Evolutionary conservation across 2,329 filamentous ascomycete species (phyloP), one percentile per base, ranked within the genome.

Genomic region (Penicillium verrucosum): DNA sequence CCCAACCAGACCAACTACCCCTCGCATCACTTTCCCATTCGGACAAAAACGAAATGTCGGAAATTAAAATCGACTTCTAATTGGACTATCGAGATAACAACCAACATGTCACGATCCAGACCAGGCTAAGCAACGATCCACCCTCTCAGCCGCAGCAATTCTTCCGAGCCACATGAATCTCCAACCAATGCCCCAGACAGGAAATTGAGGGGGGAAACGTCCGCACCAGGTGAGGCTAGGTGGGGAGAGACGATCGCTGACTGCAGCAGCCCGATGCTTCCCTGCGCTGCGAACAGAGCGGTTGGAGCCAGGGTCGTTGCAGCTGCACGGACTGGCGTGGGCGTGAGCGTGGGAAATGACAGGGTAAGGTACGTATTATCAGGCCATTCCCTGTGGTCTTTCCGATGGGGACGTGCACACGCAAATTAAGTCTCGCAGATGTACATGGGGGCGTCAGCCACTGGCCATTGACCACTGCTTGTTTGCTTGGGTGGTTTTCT

Each of bases 11-110:
- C 54, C 32, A 45, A 37, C 34, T 60, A 54, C 47, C 51, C 47
- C 59, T 63, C 62, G 58, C 62, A 61, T 48, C 49, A 54, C 29
- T 38, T 58, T 59, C 52, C 32, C 38, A 58, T 56, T 60, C 49
- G 23, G 57, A 61, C 54, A 42, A 54, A 46, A 57, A 36, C 45
- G 40, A 58, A 52, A 46, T 9, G 32, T 34, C 56, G 56, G 61
- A 61, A 54, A 60, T 58, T 61, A 64, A 61, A 58, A 49, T 44
- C 25, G 30, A 10, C 45, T 16, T 30, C 34, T 56, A 21, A 65
- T 65, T 65, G 62, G 63, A 25, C 32, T 36, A n/a, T 59, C 29
- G 14, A 36, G 23, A 45, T 37, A 46, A 38, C n/a, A 57, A 43
- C 60, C 34, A 48, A 30, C 47, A 32, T 21, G 40, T 65, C 58